Conservation (phyloP, 2,329 filamentous ascomycete species). For the Ascochyta pisi region DNA sequence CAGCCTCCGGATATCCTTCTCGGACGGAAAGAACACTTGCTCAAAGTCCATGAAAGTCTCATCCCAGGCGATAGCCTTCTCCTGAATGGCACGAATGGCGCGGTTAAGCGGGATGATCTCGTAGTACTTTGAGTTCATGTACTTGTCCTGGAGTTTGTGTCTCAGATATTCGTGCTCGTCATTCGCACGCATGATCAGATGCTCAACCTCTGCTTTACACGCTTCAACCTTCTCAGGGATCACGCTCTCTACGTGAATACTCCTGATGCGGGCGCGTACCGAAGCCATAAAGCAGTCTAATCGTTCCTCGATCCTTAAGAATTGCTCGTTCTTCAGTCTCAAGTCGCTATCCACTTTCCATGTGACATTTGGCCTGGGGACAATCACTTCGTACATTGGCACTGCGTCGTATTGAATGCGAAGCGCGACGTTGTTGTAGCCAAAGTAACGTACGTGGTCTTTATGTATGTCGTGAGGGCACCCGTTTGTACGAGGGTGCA, state of each 20-base stretch:
- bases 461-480: constrained; percentile 93
- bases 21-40: constrained; percentile 86
- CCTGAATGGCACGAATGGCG: constrained; percentile 86
- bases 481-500: constrained; percentile 75
- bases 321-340: constrained; percentile 91
- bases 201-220: constrained; percentile 82
- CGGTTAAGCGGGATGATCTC: constrained; percentile 94
- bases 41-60: constrained; percentile 89
- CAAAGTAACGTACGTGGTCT: constrained; percentile 92
- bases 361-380: constrained; percentile 86
- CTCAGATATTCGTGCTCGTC: constrained; percentile 81
- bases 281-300: constrained; percentile 88
- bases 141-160: constrained; percentile 83
- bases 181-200: constrained; percentile 76
- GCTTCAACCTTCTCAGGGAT: constrained; percentile 83
- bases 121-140: constrained; percentile 94
- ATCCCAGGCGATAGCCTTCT: constrained; percentile 94
- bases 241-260: constrained; percentile 91
- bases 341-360: constrained; percentile 98
- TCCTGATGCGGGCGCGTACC: constrained; percentile 80
- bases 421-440: constrained; percentile 82
- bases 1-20: constrained; percentile 92
- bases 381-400: constrained; percentile 90
- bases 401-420: constrained; percentile 93
- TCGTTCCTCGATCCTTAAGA: constrained; percentile 77